Conservation (phyloP, 2,329 filamentous ascomycete genomes). For the Neonectria punicea region DNA sequence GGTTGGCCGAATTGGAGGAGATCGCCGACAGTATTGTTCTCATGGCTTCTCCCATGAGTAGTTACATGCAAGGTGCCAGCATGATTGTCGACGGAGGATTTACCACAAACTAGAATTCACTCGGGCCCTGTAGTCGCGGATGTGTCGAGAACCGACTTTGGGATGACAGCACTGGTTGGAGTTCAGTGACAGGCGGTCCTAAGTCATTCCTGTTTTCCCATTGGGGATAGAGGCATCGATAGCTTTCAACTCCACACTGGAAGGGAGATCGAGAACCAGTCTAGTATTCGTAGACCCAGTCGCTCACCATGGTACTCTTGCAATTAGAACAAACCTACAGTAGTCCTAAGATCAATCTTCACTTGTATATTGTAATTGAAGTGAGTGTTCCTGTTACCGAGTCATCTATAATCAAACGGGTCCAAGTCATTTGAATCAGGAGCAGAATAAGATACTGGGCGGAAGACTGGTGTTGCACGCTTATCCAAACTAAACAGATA, state of each 20-base stretch:
- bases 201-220: not conserved
- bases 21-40: constrained; percentile 64
- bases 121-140: not conserved
- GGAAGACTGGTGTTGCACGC: not conserved
- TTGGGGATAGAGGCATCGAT: not conserved
- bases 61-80: constrained; percentile 61
- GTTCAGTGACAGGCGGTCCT: not conserved
- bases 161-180: not conserved
- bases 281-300: not conserved
- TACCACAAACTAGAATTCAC: constrained; percentile 39
- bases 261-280: no score
- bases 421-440: not conserved
- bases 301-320: not conserved
- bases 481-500: not conserved
- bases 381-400: not conserved
- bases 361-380: not conserved
- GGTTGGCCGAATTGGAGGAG: constrained; percentile 61
- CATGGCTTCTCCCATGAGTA: constrained; percentile 62
- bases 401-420: not conserved
- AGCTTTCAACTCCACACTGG: not conserved
- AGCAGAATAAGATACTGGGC: not conserved
- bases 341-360: not conserved
- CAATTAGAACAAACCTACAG: not conserved
- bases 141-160: not conserved
- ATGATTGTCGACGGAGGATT: constrained; percentile 61